phyloP scores from a whole-genome alignment of 306 rosid species.

The Lablab purpureus region DNA sequence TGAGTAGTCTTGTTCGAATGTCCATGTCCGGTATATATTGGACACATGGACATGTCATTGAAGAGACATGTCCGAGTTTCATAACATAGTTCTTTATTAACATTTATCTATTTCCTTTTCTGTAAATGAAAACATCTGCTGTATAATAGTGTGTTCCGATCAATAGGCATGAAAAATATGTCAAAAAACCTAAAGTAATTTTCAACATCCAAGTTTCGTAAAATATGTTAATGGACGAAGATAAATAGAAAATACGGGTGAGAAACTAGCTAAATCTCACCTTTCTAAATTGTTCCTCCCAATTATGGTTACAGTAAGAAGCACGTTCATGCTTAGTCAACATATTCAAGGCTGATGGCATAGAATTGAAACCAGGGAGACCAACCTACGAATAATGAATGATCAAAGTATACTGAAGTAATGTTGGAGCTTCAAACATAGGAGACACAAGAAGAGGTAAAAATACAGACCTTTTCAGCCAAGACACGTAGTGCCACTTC shows the following conservation, averaged over 20 bases:
- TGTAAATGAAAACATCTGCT: background rate
- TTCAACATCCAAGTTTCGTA: constrained; percentile 31
- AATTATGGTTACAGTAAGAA: constrained; percentile 95
- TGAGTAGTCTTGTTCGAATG: too few relatives aligned
- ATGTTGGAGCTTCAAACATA: constrained; percentile 30
- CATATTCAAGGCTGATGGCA: constrained; percentile 95
- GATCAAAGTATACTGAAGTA: constrained; percentile 33
- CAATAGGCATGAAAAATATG: constrained; percentile 28
- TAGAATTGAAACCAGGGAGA: constrained; percentile 93
- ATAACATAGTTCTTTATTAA: background rate
- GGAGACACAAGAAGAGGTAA: constrained; percentile 42
- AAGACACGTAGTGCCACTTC: constrained; percentile 98
- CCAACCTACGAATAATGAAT: constrained; percentile 71
- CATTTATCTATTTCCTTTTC: background rate
- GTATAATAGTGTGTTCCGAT: constrained; percentile 37
- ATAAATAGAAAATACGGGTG: constrained; percentile 40
- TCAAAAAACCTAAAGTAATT: constrained; percentile 1
- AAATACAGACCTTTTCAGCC: constrained; percentile 78
- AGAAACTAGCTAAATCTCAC: constrained; percentile 55
- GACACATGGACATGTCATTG: too few relatives aligned
- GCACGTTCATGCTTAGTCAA: constrained; percentile 96
- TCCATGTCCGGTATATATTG: too few relatives aligned
- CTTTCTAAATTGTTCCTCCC: constrained; percentile 96
- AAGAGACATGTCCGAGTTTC: too few relatives aligned
- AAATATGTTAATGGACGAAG: constrained; percentile 13